Evolutionary conservation across 1,284 basidiomycete species (phyloP), one percentile per base, ranked within the genome.

Genomic region (Marasmius oreades): DNA sequence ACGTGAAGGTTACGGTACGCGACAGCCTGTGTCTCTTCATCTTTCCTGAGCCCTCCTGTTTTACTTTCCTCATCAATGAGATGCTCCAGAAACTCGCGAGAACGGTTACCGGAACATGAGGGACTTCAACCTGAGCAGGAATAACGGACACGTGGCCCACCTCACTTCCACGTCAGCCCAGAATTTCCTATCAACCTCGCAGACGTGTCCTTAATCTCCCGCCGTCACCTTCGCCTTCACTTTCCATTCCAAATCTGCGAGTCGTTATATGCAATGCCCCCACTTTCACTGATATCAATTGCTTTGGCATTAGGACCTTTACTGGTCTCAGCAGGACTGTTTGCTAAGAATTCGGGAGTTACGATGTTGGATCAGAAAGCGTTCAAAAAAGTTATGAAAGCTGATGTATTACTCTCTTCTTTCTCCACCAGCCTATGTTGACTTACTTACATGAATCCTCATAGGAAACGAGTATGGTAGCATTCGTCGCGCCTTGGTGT

Each of bases 401-500:
- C 77, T 50, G 90, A 93, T 63, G 88, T 93, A 73, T 60, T 88
- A 75, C 34, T 55, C 55, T 37, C 34, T 31, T 31, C 10, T 26
- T 16, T 2, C 51, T 52, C 43, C 36, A 20, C 43, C 51, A 20
- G 46, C 33, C 20, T 7, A 39, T 28, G 28, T 14, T 51, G 36
- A 56, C 20, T 53, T 31, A 52, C 47, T 36, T 56, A 37, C 39
- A 53, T 28, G 26, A 28, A 22, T 24, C 53, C 34, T 22, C 22
- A 11, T 62, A 92, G 90, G 75, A 81, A 71, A 89, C 90, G 31
- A 84, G 79, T 50, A 69, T 93, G 64, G 85, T 94, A n/a, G 92
- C 92, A 1, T 95, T 94, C 65, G 88, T 94, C 7, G 93, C 92
- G 24, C 90, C 92, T 6, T 95, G 92, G 90, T 92, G 90, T 66